Evolutionary conservation across 768 basidiomycete species (phyloP).

Genomic region (Termitomyces titanicus): DNA sequence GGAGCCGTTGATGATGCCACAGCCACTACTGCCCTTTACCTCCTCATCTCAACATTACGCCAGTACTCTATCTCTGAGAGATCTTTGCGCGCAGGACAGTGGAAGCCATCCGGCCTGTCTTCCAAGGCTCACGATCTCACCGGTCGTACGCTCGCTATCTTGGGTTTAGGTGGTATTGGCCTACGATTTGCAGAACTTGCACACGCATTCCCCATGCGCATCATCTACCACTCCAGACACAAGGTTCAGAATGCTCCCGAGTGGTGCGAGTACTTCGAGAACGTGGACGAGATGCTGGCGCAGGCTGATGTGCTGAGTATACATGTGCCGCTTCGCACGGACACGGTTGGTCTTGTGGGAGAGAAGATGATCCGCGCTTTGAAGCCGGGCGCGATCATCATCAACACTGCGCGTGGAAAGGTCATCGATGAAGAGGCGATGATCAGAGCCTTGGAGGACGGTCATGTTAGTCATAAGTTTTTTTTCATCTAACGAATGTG

Average conservation of each 20-base stretch:
- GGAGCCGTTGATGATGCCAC: constrained; percentile 89
- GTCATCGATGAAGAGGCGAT: constrained; percentile 86
- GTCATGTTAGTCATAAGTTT: constrained; percentile 60
- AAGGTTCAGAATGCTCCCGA: constrained; percentile 54
- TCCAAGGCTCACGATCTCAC: constrained; percentile 58
- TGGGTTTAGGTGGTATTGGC: constrained; percentile 79
- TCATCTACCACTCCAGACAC: constrained; percentile 75
- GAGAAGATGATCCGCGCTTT: constrained; percentile 73
- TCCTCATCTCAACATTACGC: constrained; percentile 74
- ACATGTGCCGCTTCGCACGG: constrained; percentile 73
- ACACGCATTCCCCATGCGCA: constrained; percentile 83
- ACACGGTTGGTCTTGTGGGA: constrained; percentile 72
- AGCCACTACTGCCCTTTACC: constrained; percentile 83
- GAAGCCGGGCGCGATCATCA: constrained; percentile 74
- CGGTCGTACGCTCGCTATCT: constrained; percentile 65
- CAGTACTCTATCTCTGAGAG: constrained; percentile 68
- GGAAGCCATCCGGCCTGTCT: constrained; percentile 54
- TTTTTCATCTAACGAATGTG: background rate
- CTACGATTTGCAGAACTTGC: constrained; percentile 65
- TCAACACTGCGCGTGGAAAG: constrained; percentile 91
- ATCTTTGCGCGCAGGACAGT: constrained; percentile 50
- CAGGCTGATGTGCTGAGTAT: constrained; percentile 82
- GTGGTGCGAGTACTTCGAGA: constrained; percentile 73
- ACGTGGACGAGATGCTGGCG: constrained; percentile 60
- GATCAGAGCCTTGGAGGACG: constrained; percentile 80